phyloP scores from a whole-genome alignment of 805 yeast species.

The Lachancea mirantina region DNA sequence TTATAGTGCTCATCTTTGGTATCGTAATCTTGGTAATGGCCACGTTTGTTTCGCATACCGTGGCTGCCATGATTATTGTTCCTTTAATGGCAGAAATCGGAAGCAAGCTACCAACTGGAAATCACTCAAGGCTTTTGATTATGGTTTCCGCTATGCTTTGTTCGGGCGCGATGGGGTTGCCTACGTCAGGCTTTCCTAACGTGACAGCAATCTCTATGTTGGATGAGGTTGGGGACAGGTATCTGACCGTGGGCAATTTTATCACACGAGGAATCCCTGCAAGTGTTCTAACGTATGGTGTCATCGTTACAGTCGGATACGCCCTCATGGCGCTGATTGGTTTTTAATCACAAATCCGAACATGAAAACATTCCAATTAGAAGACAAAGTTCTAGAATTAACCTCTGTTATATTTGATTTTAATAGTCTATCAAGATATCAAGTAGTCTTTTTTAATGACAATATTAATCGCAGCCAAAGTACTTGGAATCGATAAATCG shows the following conservation, averaged over 20 bases:
- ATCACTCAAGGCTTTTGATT: conserved; percentile 80
- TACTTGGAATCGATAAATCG: conserved; percentile 71
- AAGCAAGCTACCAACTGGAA: conserved; percentile 54
- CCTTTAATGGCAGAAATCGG: conserved; percentile 92
- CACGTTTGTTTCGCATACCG: conserved; percentile 94
- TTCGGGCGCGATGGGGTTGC: conserved; percentile 95
- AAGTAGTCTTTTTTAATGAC: too few relatives aligned
- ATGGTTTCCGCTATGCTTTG: conserved; percentile 61
- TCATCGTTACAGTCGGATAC: conserved; percentile 76
- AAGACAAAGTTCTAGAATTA: too few relatives aligned
- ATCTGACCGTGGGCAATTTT: conserved; percentile 78
- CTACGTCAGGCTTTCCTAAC: conserved; percentile 96
- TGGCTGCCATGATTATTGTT: conserved; percentile 87
- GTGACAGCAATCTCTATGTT: conserved; percentile 94
- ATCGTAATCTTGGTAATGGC: conserved; percentile 75
- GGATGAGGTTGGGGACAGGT: conserved; percentile 87
- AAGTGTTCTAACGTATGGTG: conserved; percentile 63
- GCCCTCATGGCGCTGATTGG: conserved; percentile 55
- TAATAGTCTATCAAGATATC: too few relatives aligned
- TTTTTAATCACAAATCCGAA: conserved; percentile 28
- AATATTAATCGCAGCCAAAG: conserved; percentile 45
- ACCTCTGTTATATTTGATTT: conserved; percentile 7
- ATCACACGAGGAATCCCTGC: conserved; percentile 89
- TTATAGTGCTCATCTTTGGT: conserved; percentile 74
- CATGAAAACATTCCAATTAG: too few relatives aligned